Percentiles rank a stretch among this genome's conserved stretches.
Conservation (phyloP, 805 yeast genomes). For the Metschnikowia aberdeeniae region DNA sequence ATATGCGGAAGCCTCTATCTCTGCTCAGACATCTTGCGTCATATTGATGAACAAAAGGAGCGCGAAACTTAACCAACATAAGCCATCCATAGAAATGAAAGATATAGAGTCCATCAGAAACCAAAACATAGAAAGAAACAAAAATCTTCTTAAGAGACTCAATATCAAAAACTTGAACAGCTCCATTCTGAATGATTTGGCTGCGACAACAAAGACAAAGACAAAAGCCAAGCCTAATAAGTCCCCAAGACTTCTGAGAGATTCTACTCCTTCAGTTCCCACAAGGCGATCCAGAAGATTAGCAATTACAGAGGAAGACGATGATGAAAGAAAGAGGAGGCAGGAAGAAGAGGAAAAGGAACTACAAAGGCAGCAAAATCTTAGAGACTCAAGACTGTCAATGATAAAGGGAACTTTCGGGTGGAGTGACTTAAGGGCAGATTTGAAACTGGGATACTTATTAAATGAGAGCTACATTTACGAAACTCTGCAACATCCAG, state of each 20-base stretch:
- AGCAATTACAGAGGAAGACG: conserved; percentile 46
- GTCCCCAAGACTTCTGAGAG: conserved; percentile 18
- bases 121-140: conserved; percentile 79
- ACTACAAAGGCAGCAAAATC: conserved; percentile 6
- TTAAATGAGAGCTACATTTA: conserved; percentile 22
- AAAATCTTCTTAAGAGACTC: conserved; percentile 65
- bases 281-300: conserved; percentile 74
- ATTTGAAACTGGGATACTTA: conserved; percentile 34
- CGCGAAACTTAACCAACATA: not conserved
- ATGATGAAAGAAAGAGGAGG: conserved; percentile 29
- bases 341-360: conserved; percentile 41
- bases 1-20: conserved; percentile 42
- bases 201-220: conserved; percentile 18
- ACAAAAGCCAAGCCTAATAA: conserved; percentile 17
- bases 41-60: conserved; percentile 4
- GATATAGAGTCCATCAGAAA: conserved; percentile 12
- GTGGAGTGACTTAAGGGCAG: conserved; percentile 54
- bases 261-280: conserved; percentile 40
- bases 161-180: conserved; percentile 58
- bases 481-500: not conserved
- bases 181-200: conserved; percentile 48
- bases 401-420: conserved; percentile 64
- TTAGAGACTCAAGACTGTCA: conserved; percentile 42
- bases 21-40: conserved; percentile 38
- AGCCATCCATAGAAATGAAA: not conserved